These are phyloP conservation scores for Xenoacremonium recifei DNA, from an alignment of 2,329 filamentous ascomycete genomes.

Conservation along the genomic window DNA sequence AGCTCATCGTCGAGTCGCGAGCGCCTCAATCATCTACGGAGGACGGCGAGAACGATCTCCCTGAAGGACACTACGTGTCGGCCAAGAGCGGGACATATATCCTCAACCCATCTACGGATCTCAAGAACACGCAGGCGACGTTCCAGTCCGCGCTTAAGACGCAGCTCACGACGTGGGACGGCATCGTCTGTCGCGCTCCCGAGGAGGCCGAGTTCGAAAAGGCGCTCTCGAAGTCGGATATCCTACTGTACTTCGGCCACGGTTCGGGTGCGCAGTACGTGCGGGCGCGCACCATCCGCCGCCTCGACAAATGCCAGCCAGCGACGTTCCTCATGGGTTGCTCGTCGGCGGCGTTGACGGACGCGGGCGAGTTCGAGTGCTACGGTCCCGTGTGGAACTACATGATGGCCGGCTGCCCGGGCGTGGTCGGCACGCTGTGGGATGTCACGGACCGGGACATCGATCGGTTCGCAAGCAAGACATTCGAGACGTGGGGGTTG, in stretches of 20 bases:
- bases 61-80: constrained; percentile 53
- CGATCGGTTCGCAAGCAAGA: constrained; percentile 79
- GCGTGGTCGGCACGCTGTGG: constrained; percentile 91
- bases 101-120: constrained; percentile 84
- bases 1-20: constrained; percentile 62
- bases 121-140: constrained; percentile 73
- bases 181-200: constrained; percentile 67
- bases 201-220: constrained; percentile 74
- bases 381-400: constrained; percentile 90
- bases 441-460: constrained; percentile 98
- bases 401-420: constrained; percentile 81
- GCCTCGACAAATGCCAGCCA: constrained; percentile 70
- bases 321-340: constrained; percentile 92
- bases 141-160: constrained; percentile 64
- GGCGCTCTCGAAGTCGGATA: constrained; percentile 63
- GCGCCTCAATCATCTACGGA: constrained; percentile 10
- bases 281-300: constrained; percentile 76
- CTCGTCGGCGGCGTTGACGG: constrained; percentile 74
- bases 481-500: constrained; percentile 87
- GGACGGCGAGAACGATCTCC: constrained; percentile 8
- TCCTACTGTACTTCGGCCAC: constrained; percentile 94
- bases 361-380: constrained; percentile 86
- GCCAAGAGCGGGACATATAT: constrained; percentile 68
- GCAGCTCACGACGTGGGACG: constrained; percentile 71
- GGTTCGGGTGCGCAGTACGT: constrained; percentile 95